Evolutionary conservation across 257 asterid species (phyloP).

Genomic region (Agastache rugosa): DNA sequence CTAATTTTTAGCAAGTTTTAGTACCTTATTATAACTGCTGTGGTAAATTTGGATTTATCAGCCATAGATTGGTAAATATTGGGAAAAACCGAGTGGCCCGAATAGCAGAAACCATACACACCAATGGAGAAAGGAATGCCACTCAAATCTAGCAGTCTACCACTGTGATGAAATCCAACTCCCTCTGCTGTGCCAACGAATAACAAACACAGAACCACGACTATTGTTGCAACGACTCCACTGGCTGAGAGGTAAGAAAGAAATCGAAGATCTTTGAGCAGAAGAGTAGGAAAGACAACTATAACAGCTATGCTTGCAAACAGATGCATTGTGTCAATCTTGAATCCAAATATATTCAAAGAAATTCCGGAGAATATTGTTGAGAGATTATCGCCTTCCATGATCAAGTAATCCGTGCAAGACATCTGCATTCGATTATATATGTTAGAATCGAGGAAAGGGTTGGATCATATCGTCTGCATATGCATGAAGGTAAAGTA

Average conservation of each 20-base stretch:
- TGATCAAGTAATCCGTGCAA: slow-evolving; percentile 81
- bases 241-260: slow-evolving; percentile 90
- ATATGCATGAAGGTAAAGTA: slow-evolving; percentile 1
- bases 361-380: slow-evolving; percentile 71
- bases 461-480: background rate
- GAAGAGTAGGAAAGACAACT: slow-evolving; percentile 79
- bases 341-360: slow-evolving; percentile 53
- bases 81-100: slow-evolving; percentile 93
- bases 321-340: slow-evolving; percentile 68
- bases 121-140: slow-evolving; percentile 91
- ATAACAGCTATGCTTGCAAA: slow-evolving; percentile 61
- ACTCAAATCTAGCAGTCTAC: slow-evolving; percentile 62
- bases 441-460: slow-evolving; percentile 28
- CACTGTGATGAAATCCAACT: slow-evolving; percentile 65
- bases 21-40: slow-evolving; percentile 71
- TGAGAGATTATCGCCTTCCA: slow-evolving; percentile 94
- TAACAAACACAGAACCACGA: slow-evolving; percentile 62
- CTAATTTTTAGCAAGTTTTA: background rate
- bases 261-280: slow-evolving; percentile 78
- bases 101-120: slow-evolving; percentile 82
- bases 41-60: slow-evolving; percentile 76
- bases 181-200: slow-evolving; percentile 64
- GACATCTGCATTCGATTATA: slow-evolving; percentile 57
- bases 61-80: slow-evolving; percentile 98
- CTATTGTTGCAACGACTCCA: slow-evolving; percentile 72